These are phyloP conservation scores for Lachnellula willkommii DNA, from an alignment of 2,329 filamentous ascomycete genomes.

Conservation along the genomic window DNA sequence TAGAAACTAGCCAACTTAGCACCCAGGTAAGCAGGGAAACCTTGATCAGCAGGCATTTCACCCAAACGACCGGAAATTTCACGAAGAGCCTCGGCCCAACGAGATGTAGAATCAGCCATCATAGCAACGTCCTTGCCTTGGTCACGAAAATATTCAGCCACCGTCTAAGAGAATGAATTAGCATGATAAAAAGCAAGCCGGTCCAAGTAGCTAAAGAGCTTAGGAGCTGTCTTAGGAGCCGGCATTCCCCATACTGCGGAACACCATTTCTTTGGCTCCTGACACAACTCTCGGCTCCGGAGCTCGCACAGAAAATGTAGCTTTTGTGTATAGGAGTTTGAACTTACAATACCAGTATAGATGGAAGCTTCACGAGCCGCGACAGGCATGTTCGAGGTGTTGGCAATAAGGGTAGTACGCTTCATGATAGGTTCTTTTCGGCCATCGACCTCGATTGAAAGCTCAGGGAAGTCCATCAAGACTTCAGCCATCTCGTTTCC, in stretches of 20 bases:
- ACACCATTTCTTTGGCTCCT: too few species aligned
- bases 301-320: too few species aligned
- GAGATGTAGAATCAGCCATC: constrained; percentile 98
- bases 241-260: too few species aligned
- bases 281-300: too few species aligned
- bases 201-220: too few species aligned
- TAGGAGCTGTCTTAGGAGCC: too few species aligned
- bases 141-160: constrained; percentile 95
- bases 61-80: constrained; percentile 97
- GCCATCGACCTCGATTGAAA: constrained; percentile 89
- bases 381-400: constrained; percentile 99
- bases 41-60: constrained; percentile 99
- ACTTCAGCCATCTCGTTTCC: constrained; percentile 99
- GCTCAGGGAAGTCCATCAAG: constrained; percentile 98
- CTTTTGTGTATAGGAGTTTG: too few species aligned
- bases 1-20: constrained; percentile 99
- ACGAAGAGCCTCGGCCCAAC: constrained; percentile 97
- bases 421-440: constrained; percentile 99
- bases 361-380: constrained; percentile 97
- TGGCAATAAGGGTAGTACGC: constrained; percentile 95
- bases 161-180: constrained; percentile 27
- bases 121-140: constrained; percentile 97
- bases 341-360: constrained; percentile 71
- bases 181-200: too few species aligned
- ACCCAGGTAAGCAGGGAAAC: constrained; percentile 95